Base-by-base conservation (phyloP, 805 yeast species). In the Nakazawaea ernobii region DNA sequence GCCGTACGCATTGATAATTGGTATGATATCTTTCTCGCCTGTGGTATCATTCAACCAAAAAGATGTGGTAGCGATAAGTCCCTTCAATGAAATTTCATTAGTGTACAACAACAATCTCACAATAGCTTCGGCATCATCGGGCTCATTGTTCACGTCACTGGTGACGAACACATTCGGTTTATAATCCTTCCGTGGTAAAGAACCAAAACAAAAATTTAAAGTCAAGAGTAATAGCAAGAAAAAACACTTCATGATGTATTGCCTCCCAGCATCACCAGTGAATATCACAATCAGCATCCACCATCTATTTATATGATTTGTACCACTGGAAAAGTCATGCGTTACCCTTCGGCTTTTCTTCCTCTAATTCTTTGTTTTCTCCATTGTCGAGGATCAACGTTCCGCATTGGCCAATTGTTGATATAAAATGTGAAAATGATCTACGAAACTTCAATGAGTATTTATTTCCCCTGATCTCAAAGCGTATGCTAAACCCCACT, bases 41-140 rank as follows among this genome's bases (percentile, higher is more conserved):
- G 53, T 49, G 0, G 63, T 63, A 37, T 55, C 42, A 42, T 62
- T 62, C 35, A 63, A 45, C 68, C 67, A 63, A 43, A 42, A 56
- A 0, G 68, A 63, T 2, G 68, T 63, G 1, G 68, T 61, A 6
- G 67, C 67, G 6, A 60, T 66, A 15, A 62, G 53, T 14, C 67
- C 68, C 42, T 45, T 56, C 29, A 62, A 29, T 33, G 55, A 48
- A 8, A 63, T 32, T 42, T 63, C 67, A 45, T 62, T 62, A 7
- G 65, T 46, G 52, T 63, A 63, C 8, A 63, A 46, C n/a, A 63
- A 50, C 13, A 59, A 44, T 37, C 67, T 53, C 5, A 63, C 65
- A 3, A 63, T 42, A 2, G 65, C 59, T 35, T 61, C 63, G 6
- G 64, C 61, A 43, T 61, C 65, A 48, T 61, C 65, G 0, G 64